phyloP scores from a whole-genome alignment of 805 yeast species.

The Tetrapisispora iriomotensis region DNA sequence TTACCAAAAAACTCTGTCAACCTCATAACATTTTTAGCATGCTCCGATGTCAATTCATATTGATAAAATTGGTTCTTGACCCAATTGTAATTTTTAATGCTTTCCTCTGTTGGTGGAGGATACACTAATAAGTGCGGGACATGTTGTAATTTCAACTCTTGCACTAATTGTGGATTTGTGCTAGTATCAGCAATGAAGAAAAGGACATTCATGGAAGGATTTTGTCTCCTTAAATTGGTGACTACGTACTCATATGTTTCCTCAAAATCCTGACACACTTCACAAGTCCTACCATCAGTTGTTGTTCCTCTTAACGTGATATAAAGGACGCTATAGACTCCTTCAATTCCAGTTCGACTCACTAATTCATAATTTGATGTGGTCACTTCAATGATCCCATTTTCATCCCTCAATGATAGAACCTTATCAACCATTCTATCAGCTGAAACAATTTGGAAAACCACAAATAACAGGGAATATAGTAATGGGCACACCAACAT shows the following conservation, averaged over 20 bases:
- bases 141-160: constrained; percentile 34
- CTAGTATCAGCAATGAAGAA: constrained; percentile 44
- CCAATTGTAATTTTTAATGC: constrained; percentile 15
- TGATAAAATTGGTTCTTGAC: constrained; percentile 29
- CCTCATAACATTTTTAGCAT: constrained; percentile 32
- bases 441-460: neutral
- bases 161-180: constrained; percentile 34
- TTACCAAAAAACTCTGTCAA: constrained; percentile 47
- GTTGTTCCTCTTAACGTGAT: constrained; percentile 40
- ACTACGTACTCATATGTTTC: constrained; percentile 35
- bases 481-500: neutral
- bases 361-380: constrained; percentile 33
- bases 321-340: constrained; percentile 41
- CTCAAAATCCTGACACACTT: constrained; percentile 37
- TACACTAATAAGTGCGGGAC: constrained; percentile 63
- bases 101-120: constrained; percentile 37
- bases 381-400: constrained; percentile 35
- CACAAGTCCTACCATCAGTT: constrained; percentile 34
- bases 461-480: neutral
- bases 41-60: constrained; percentile 24
- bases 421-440: constrained; percentile 5
- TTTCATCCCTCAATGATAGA: constrained; percentile 14
- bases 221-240: constrained; percentile 35
- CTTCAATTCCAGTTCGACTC: constrained; percentile 37
- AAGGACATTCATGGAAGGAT: constrained; percentile 33